These are phyloP conservation scores for Aspergillus alliaceus DNA, from an alignment of 2,329 filamentous ascomycete species.

Conservation along the genomic window DNA sequence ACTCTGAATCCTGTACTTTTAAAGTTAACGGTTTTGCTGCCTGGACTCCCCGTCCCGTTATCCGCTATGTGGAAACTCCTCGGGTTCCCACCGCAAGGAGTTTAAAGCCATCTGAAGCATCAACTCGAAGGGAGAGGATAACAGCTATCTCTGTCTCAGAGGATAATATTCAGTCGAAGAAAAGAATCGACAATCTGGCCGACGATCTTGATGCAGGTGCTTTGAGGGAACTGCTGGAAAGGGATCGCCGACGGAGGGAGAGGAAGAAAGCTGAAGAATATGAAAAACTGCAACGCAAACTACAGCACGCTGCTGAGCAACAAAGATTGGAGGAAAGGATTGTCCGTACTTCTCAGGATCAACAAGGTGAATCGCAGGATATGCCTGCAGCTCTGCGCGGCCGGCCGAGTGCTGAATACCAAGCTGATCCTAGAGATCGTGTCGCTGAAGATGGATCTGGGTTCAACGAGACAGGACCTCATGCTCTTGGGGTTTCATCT, in stretches of 20 bases:
- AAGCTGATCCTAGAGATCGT: conserved; percentile 9
- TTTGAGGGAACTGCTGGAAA: conserved; percentile 83
- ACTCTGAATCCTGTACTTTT: conserved; percentile 74
- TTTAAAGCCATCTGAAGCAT: conserved; percentile 49
- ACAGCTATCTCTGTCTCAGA: conserved; percentile 59
- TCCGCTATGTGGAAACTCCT: conserved; percentile 70
- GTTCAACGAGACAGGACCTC: conserved; percentile 5
- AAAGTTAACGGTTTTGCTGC: conserved; percentile 76
- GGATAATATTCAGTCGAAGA: conserved; percentile 62
- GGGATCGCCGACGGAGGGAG: conserved; percentile 78
- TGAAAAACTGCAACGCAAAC: conserved; percentile 55
- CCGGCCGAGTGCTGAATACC: conserved; percentile 5
- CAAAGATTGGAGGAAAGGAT: conserved; percentile 58
- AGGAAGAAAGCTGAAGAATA: conserved; percentile 71
- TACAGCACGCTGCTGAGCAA: conserved; percentile 52
- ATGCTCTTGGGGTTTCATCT: conserved; percentile 10
- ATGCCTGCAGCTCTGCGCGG: conserved; percentile 3
- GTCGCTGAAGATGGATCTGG: conserved; percentile 8
- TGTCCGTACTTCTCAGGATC: conserved; percentile 2
- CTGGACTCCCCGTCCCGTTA: conserved; percentile 80
- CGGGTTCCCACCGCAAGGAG: conserved; percentile 53
- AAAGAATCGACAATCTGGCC: conserved; percentile 67
- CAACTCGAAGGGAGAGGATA: conserved; percentile 53
- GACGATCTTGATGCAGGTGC: conserved; percentile 83
- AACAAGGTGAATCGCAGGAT: conserved; percentile 8